Base-by-base conservation (phyloP, 2,329 filamentous ascomycete genomes). In the Fusarium chaquense region DNA sequence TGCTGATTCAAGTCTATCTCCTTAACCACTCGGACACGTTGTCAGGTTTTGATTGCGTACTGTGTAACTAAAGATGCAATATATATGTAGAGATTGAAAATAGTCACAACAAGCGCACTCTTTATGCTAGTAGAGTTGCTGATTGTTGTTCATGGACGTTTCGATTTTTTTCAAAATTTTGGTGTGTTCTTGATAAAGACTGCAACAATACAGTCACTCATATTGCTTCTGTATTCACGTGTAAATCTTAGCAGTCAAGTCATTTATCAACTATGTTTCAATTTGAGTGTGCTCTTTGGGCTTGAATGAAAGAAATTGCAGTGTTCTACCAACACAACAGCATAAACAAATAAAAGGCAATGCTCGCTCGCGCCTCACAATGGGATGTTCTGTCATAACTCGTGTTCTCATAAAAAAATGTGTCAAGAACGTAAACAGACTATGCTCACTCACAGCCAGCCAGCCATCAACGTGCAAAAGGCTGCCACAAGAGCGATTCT, bases 21-120 rank as follows among this genome's bases (percentile, higher is more conserved):
- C 59, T 18, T 62, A 62, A 62, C 59, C 60, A 62, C 60, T 63
- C 58, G 60, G 60, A 63, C 60, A 63, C 60, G 47, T 55, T 62
- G 58, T 55, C 60, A 47, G 7, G 7, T 5, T 26, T 38, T 61
- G 20, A 24, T 46, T 47, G 28, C 49, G 13, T 52, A 41, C 16
- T 30, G 35, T 7, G 6, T 4, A 3, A 2, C 0, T 2, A 13
- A 12, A 4, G 2, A 16, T 9, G 2, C 0, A 6, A n/a, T 50
- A 50, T 50, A 3, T 22, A 30, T 30, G 3, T 30, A 30, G 4
- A 11, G 4, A 10, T 9, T 11, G 11, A 30, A 30, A 11, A 3
- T 11, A 9, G 28, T 9, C 28, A 30, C 28, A 1, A 4, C 20
- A 20, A 20, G 20, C 28, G 28, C 10, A 30, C 28, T 3, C 28